phyloP scores from a whole-genome alignment of 306 rosid species.

The Trifolium dubium region DNA sequence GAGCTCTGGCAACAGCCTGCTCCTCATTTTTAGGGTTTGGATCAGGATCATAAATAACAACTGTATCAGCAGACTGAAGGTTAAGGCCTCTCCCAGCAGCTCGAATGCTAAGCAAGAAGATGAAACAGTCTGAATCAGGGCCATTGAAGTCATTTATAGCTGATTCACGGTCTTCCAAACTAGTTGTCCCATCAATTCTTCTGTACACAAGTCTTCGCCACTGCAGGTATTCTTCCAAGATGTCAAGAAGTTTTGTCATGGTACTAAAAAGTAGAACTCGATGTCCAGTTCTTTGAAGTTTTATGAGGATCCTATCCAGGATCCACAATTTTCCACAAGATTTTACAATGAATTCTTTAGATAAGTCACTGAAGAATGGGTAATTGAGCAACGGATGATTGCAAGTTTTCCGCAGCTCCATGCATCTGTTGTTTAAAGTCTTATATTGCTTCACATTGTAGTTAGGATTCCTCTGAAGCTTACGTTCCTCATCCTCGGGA shows the following conservation, averaged over 20 bases:
- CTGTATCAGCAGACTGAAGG: constrained; percentile 99
- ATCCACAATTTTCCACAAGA: constrained; percentile 99
- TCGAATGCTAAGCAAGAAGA: constrained; percentile 96
- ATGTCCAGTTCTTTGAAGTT: constrained; percentile 94
- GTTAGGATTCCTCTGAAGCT: constrained; percentile 72
- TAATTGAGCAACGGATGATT: constrained; percentile 96
- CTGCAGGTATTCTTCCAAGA: constrained; percentile 95
- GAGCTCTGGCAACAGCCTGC: constrained; percentile 99
- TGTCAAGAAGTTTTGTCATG: constrained; percentile 97
- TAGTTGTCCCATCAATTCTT: constrained; percentile 98
- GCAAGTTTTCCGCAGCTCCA: constrained; percentile 98
- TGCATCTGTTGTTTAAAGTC: constrained; percentile 93
- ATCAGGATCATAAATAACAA: constrained; percentile 96
- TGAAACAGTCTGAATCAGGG: constrained; percentile 83
- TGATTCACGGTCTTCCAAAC: constrained; percentile 98
- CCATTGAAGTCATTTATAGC: constrained; percentile 93
- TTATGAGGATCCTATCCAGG: constrained; percentile 89
- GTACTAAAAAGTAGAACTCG: constrained; percentile 96
- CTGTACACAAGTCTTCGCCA: constrained; percentile 91
- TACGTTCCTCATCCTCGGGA: constrained; percentile 91
- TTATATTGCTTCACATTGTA: constrained; percentile 85
- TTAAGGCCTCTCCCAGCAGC: constrained; percentile 99
- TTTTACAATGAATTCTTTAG: constrained; percentile 85
- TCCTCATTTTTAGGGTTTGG: constrained; percentile 99
- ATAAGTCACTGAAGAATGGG: constrained; percentile 82